Evolutionary conservation across 2,329 filamentous ascomycete species (phyloP).

Genomic region (Botryotinia globosa): DNA sequence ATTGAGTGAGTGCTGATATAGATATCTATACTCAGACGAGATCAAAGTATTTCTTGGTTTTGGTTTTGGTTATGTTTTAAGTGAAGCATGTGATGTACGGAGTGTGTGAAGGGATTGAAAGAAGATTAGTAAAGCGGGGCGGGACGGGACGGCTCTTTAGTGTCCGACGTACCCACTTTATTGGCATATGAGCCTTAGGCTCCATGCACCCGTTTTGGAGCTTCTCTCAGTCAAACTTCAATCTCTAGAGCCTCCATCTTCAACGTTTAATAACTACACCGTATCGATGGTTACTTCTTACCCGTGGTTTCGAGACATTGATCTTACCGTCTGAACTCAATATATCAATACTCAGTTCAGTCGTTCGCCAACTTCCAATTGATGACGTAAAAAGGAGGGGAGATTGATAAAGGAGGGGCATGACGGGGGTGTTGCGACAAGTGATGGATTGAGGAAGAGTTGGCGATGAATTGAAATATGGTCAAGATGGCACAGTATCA

Average conservation of each 20-base stretch:
- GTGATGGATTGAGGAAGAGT: neutral
- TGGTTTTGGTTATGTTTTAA: constrained; percentile 6
- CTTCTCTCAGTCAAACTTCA: neutral
- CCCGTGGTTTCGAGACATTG: neutral
- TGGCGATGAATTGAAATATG: neutral
- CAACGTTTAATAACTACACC: neutral
- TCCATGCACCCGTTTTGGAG: neutral
- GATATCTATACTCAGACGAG: neutral
- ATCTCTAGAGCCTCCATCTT: neutral
- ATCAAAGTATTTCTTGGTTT: neutral
- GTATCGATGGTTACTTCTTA: neutral
- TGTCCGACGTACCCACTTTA: neutral
- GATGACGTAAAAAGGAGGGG: neutral
- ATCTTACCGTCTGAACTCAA: neutral
- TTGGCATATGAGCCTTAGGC: neutral
- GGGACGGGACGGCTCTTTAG: constrained; percentile 3
- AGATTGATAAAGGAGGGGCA: neutral
- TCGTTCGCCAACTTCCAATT: neutral
- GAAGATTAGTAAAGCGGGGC: constrained; percentile 1
- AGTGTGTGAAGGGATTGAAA: neutral
- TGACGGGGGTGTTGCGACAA: neutral
- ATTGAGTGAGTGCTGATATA: neutral
- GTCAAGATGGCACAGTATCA: neutral
- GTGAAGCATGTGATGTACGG: constrained; percentile 11
- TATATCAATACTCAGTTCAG: neutral